A percentile compares a stretch with the other conserved stretches of the same genome.
Conservation (phyloP, 306 rosid genomes). For the Morella rubra region DNA sequence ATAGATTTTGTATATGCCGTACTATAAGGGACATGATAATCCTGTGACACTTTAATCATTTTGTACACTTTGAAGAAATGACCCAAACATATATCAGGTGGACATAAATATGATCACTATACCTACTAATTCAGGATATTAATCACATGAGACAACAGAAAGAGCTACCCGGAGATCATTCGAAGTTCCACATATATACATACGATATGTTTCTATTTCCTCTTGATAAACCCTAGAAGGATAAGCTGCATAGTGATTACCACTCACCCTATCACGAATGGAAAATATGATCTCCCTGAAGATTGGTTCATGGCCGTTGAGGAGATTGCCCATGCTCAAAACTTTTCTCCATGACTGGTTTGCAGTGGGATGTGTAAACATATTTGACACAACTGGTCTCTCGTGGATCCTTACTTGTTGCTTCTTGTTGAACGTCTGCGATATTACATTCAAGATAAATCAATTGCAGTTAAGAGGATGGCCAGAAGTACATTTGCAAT, state of each 20-base stretch:
- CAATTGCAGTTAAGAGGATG: slow-evolving; percentile 19
- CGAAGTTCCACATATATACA: slow-evolving; percentile 85
- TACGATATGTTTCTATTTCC: slow-evolving; percentile 81
- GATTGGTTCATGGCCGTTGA: slow-evolving; percentile 92
- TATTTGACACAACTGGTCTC: slow-evolving; percentile 65
- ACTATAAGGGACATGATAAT: not conserved
- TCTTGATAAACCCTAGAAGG: slow-evolving; percentile 42
- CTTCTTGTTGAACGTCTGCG: slow-evolving; percentile 67
- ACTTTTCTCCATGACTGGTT: slow-evolving; percentile 97
- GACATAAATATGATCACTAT: slow-evolving; percentile 9
- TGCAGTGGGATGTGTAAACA: slow-evolving; percentile 82
- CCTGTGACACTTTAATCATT: not conserved
- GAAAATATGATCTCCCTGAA: slow-evolving; percentile 82
- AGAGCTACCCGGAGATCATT: slow-evolving; percentile 89
- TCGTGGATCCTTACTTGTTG: slow-evolving; percentile 55
- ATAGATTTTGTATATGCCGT: not conserved
- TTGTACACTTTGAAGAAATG: not conserved
- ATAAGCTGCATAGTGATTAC: slow-evolving; percentile 77
- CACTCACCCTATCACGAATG: slow-evolving; percentile 53
- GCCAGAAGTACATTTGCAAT: not conserved
- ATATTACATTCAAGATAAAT: slow-evolving; percentile 28
- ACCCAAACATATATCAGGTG: slow-evolving; percentile 1
- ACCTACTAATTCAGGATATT: slow-evolving; percentile 21
- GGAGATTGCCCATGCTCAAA: slow-evolving; percentile 97
- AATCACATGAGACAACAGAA: slow-evolving; percentile 90